Base-by-base conservation (phyloP, 140 eudicot species). In the Bidens hawaiensis region DNA sequence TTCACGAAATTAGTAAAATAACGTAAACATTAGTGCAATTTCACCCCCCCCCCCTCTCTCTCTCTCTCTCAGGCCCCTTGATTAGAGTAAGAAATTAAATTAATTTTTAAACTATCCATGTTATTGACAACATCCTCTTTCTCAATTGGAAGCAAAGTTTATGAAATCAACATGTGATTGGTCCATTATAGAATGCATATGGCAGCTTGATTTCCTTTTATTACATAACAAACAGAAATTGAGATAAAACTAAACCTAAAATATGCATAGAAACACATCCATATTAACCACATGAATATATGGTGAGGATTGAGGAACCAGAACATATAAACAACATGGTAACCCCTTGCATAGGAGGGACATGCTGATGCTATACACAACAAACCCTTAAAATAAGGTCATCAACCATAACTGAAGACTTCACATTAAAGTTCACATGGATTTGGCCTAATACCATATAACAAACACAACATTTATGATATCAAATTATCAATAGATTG, bases 371-470 rank as follows among this genome's bases (percentile, higher is more conserved):
- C 26, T 4, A 25, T 26, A 55, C 46, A 27, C 4, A 55, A 41
- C 24, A 64, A 49, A 64, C 30, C 28, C 46, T 12, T 11, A 13
- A 25, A 17, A 42, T 55, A 27, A 19, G 58, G 28, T 21, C 50
- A 57, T 27, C 45, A 57, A 58, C 67, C 59, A 31, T 22, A 6
- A 45, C 5, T 28, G 15, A 69, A 30, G 60, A 58, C 53, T 59
- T 26, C 48, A 30, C 28, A 57, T 59, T 31, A 57, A 59, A 10
- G 38, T 7, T 70, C 74, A 45, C 60, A 30, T 69, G 67, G 48
- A 30, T 9, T 58, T 28, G n/a, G 12, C 48, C 24, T 56, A 19
- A 13, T 5, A 2, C 48, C 12, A 28, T 4, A 18, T 14, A 64
- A 47, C 59, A 31, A 31, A 10, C 43, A 36, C 43, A 10, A 11